Evolutionary conservation across 768 basidiomycete species (phyloP).

Genomic region (Pleurotus citrinopileatus): DNA sequence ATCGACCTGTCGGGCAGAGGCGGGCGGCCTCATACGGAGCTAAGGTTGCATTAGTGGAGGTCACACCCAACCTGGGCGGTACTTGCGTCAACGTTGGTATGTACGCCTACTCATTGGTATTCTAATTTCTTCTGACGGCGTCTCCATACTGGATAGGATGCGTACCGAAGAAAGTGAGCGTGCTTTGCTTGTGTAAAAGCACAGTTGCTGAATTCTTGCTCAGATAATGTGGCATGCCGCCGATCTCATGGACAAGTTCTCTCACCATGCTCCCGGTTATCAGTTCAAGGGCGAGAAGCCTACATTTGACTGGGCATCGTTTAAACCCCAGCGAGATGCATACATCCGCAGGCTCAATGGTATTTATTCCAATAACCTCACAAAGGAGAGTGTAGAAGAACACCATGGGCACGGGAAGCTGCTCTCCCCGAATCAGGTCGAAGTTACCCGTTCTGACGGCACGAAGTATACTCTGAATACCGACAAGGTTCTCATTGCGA

Average conservation of each 20-base stretch:
- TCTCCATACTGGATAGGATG: slow-evolving; percentile 55
- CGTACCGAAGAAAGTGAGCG: slow-evolving; percentile 93
- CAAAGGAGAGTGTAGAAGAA: slow-evolving; percentile 84
- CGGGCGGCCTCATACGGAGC: slow-evolving; percentile 90
- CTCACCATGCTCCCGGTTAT: slow-evolving; percentile 71
- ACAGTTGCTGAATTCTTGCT: background rate
- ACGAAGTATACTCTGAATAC: slow-evolving; percentile 68
- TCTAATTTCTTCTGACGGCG: background rate
- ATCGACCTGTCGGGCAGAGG: slow-evolving; percentile 47
- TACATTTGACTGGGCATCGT: slow-evolving; percentile 83
- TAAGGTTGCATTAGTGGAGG: slow-evolving; percentile 90
- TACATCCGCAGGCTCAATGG: slow-evolving; percentile 88
- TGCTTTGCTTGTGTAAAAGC: slow-evolving; percentile 10
- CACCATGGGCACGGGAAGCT: slow-evolving; percentile 79
- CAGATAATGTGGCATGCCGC: slow-evolving; percentile 99
- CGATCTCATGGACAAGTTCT: slow-evolving; percentile 82
- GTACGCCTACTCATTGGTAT: slow-evolving; percentile 27
- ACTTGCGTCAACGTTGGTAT: slow-evolving; percentile 97
- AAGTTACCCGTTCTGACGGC: slow-evolving; percentile 71
- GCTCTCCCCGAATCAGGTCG: slow-evolving; percentile 62
- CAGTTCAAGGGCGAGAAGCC: slow-evolving; percentile 60
- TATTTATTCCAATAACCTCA: slow-evolving; percentile 89
- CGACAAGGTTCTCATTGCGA: slow-evolving; percentile 80
- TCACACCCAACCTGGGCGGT: slow-evolving; percentile 73
- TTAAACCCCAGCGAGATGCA: slow-evolving; percentile 94